Conservation (phyloP, 2,329 filamentous ascomycete species). For the Botryotinia globosa region DNA sequence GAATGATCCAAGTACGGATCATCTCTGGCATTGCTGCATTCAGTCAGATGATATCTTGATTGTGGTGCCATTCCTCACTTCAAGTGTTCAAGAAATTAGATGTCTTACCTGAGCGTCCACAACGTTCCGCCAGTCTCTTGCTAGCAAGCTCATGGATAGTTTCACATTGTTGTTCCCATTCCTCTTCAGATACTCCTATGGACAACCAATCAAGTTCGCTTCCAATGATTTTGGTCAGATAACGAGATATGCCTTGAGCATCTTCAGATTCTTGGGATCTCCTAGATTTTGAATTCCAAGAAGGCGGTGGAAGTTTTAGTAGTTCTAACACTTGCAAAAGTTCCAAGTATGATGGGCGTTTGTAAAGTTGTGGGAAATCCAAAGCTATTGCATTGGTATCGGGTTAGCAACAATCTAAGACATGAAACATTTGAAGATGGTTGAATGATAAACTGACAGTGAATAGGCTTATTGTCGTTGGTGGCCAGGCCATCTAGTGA, state of each 20-base stretch:
- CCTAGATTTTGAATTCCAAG: constrained; percentile 53
- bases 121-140: constrained; percentile 76
- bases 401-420: not conserved
- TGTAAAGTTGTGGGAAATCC: constrained; percentile 81
- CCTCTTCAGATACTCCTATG: constrained; percentile 31
- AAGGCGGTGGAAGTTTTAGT: constrained; percentile 64
- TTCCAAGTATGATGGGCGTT: constrained; percentile 63
- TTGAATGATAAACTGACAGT: constrained; percentile 9
- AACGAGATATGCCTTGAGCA: constrained; percentile 56
- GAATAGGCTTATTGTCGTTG: constrained; percentile 2
- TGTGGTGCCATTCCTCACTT: not conserved
- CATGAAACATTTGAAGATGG: not conserved
- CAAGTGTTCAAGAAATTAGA: constrained; percentile 6
- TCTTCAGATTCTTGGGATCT: constrained; percentile 42
- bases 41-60: not conserved
- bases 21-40: constrained; percentile 59
- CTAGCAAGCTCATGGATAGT: constrained; percentile 76
- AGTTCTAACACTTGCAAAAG: constrained; percentile 65
- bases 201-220: constrained; percentile 65
- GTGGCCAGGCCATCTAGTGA: not conserved
- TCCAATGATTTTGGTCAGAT: constrained; percentile 67
- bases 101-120: constrained; percentile 64
- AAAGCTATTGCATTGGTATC: constrained; percentile 47
- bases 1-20: constrained; percentile 58
- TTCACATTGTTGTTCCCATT: constrained; percentile 54